Evolutionary conservation across 2,329 filamentous ascomycete genomes (phyloP).

Genomic region (Alternaria alternata): DNA sequence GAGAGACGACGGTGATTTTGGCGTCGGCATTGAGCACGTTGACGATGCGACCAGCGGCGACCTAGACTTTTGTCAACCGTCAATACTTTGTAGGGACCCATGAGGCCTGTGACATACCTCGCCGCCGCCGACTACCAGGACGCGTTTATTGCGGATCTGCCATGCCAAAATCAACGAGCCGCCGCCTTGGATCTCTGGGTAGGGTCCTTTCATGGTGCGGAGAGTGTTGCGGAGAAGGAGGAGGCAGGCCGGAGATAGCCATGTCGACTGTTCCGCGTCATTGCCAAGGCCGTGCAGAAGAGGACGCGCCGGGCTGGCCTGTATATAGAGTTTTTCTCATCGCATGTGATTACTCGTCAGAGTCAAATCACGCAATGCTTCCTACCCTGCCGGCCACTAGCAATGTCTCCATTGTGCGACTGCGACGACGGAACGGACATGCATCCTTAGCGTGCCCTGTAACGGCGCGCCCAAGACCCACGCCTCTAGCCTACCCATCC

Average conservation of each 20-base stretch:
- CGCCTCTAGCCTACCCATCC: slow-evolving; percentile 16
- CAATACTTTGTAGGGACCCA: slow-evolving; percentile 26
- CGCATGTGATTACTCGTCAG: neutral
- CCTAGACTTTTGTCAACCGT: slow-evolving; percentile 65
- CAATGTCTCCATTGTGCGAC: neutral
- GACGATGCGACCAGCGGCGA: slow-evolving; percentile 92
- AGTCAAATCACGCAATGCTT: neutral
- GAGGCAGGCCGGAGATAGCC: slow-evolving; percentile 35
- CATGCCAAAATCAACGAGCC: slow-evolving; percentile 94
- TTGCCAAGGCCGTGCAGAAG: slow-evolving; percentile 18
- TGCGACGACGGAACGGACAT: slow-evolving; percentile 8
- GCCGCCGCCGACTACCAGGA: slow-evolving; percentile 93
- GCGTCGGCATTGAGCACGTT: slow-evolving; percentile 96
- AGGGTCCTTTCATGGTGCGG: slow-evolving; percentile 61
- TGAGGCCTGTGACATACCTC: slow-evolving; percentile 68
- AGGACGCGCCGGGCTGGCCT: neutral
- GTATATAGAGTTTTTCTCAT: neutral
- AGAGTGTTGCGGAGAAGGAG: slow-evolving; percentile 28
- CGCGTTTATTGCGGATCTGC: slow-evolving; percentile 88
- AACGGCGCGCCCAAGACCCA: slow-evolving; percentile 24
- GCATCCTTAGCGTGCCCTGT: slow-evolving; percentile 28
- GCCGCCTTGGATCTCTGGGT: slow-evolving; percentile 84
- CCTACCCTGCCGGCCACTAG: neutral
- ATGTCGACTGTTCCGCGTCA: slow-evolving; percentile 21
- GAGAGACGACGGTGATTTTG: slow-evolving; percentile 84